phyloP scores from a whole-genome alignment of 139 green algal species.

The Coelastrella sp. region DNA sequence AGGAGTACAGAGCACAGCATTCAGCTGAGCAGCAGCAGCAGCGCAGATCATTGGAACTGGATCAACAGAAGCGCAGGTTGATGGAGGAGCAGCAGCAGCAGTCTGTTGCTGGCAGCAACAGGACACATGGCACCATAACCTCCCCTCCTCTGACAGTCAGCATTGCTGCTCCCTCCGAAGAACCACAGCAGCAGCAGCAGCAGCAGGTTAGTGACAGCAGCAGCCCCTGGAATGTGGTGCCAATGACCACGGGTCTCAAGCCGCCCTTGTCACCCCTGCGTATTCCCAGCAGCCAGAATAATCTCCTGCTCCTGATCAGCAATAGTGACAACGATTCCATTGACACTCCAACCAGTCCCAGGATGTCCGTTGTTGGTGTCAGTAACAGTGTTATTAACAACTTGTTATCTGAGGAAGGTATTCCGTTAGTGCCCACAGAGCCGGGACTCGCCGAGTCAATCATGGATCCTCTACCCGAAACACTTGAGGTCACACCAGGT shows the following conservation, averaged over 20 bases:
- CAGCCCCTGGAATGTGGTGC: neutral
- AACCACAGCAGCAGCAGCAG: constrained; percentile 24
- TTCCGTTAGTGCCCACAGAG: constrained; percentile 12
- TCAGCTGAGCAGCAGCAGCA: neutral
- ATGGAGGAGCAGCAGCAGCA: constrained; percentile 24
- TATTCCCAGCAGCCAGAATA: neutral
- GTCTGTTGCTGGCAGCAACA: neutral
- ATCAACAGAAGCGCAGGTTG: too few species aligned
- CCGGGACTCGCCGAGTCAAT: neutral
- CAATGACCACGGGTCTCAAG: neutral
- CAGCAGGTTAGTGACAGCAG: neutral
- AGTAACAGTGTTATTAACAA: constrained; percentile 36
- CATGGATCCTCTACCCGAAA: neutral
- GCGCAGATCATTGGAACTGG: neutral
- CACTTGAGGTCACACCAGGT: neutral
- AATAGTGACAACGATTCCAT: neutral
- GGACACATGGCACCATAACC: too few species aligned
- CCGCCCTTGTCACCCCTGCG: neutral
- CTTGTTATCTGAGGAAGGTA: constrained; percentile 35
- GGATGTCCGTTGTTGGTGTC: constrained; percentile 25
- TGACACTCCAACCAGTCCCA: constrained; percentile 12
- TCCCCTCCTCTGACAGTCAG: too few species aligned
- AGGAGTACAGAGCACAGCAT: neutral
- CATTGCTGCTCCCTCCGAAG: too few species aligned
- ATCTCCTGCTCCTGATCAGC: neutral